These are phyloP conservation scores for Yarrowia deformans DNA, from an alignment of 805 yeast genomes.

Conservation along the genomic window DNA sequence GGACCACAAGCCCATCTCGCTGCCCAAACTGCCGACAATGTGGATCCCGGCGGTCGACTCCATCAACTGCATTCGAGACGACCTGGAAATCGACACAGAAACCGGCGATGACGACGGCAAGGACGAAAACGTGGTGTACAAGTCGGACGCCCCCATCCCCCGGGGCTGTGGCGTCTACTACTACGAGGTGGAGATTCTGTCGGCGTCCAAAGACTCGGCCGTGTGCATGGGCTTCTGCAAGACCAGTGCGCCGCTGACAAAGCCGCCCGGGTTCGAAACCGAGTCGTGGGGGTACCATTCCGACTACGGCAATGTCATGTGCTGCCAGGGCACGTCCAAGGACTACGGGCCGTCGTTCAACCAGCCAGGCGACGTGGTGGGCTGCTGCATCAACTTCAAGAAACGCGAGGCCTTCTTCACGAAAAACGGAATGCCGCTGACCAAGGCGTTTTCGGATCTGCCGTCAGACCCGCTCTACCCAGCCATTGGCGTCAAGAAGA, in stretches of 20 bases:
- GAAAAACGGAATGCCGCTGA: slow-evolving; percentile 74
- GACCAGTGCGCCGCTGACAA: slow-evolving; percentile 48
- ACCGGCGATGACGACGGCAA: slow-evolving; percentile 38
- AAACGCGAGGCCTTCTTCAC: slow-evolving; percentile 74
- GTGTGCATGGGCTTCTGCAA: slow-evolving; percentile 59
- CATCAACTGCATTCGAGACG: slow-evolving; percentile 26
- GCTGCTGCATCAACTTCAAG: slow-evolving; percentile 81
- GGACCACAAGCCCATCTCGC: slow-evolving; percentile 30
- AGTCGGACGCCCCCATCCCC: slow-evolving; percentile 53
- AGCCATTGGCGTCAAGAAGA: slow-evolving; percentile 53
- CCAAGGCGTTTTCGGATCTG: slow-evolving; percentile 61
- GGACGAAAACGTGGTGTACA: slow-evolving; percentile 45
- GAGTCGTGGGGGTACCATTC: slow-evolving; percentile 63
- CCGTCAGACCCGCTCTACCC: slow-evolving; percentile 57
- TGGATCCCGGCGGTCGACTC: slow-evolving; percentile 30
- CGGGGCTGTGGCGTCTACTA: slow-evolving; percentile 58
- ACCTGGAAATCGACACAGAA: slow-evolving; percentile 36
- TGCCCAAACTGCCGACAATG: slow-evolving; percentile 44
- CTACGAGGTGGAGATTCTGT: slow-evolving; percentile 56
- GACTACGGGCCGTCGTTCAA: slow-evolving; percentile 59
- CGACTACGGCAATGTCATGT: slow-evolving; percentile 56
- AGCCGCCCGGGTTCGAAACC: slow-evolving; percentile 58
- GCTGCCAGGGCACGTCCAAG: slow-evolving; percentile 53
- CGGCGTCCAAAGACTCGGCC: slow-evolving; percentile 51
- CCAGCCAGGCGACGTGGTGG: slow-evolving; percentile 66